phyloP scores from a whole-genome alignment of 2,329 filamentous ascomycete genomes.

The Myriangium duriaei region DNA sequence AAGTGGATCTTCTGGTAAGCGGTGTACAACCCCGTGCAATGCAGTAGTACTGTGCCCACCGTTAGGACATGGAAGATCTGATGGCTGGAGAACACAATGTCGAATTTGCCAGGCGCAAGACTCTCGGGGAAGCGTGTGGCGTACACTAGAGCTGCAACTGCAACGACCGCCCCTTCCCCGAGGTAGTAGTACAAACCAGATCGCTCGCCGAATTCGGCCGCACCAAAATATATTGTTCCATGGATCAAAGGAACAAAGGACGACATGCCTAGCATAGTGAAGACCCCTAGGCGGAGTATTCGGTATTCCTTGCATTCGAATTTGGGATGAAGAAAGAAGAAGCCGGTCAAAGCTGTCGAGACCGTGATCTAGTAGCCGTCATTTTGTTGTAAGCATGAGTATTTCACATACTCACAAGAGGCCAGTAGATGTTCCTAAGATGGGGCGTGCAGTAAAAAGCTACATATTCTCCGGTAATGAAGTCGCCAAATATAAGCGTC shows the following conservation, averaged over 20 bases:
- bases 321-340: conserved; percentile 1
- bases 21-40: not conserved
- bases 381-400: too few relatives aligned
- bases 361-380: conserved; percentile 2
- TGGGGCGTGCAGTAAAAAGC: conserved; percentile 20
- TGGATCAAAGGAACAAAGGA: conserved; percentile 5
- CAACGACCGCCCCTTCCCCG: not conserved
- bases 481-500: conserved; percentile 2
- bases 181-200: conserved; percentile 4
- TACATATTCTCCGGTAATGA: conserved; percentile 14
- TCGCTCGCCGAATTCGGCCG: not conserved
- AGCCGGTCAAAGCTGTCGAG: conserved; percentile 1
- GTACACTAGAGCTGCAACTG: conserved; percentile 1
- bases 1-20: conserved; percentile 2
- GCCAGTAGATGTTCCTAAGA: conserved; percentile 19
- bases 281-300: not conserved
- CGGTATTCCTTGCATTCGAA: conserved; percentile 2
- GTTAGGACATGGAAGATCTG: conserved; percentile 86
- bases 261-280: conserved; percentile 3
- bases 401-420: conserved; percentile 20
- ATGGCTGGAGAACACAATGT: conserved; percentile 81
- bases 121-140: conserved; percentile 6
- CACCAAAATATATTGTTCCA: not conserved
- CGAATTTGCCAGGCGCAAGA: conserved; percentile 54
- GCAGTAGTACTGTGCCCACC: conserved; percentile 27